A percentile compares a stretch with the other conserved stretches of the same genome.
phyloP scores from a whole-genome alignment of 2,329 filamentous ascomycete species.

The Cephalotrichum gorgonifer region DNA sequence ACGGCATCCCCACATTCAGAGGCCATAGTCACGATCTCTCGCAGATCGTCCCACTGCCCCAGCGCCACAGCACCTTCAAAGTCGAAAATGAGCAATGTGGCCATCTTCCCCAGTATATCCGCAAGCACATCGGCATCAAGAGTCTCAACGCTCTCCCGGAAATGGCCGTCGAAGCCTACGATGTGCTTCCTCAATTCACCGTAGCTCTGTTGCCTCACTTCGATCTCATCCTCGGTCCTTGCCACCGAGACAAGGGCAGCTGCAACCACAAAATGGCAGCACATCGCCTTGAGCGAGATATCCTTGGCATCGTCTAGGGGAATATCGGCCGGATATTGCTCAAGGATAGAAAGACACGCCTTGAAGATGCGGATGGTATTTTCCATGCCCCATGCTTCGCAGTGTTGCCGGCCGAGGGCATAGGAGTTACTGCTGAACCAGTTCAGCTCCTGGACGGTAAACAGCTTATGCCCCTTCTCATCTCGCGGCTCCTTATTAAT shows the following conservation, averaged over 20 bases:
- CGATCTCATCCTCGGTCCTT: constrained; percentile 36
- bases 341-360: constrained; percentile 41
- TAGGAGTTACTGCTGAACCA: constrained; percentile 82
- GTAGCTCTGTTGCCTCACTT: constrained; percentile 50
- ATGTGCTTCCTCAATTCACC: constrained; percentile 50
- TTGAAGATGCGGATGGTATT: constrained; percentile 46
- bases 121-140: background rate
- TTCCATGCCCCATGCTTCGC: constrained; percentile 40
- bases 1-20: constrained; percentile 29
- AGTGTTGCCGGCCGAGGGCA: constrained; percentile 59
- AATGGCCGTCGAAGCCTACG: constrained; percentile 38
- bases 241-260: constrained; percentile 41
- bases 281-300: constrained; percentile 48
- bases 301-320: constrained; percentile 30
- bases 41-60: constrained; percentile 56
- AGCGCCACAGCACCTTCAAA: constrained; percentile 65
- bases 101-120: constrained; percentile 52
- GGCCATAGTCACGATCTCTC: constrained; percentile 45
- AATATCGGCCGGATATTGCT: constrained; percentile 37
- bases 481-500: constrained; percentile 26
- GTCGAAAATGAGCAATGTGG: constrained; percentile 62
- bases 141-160: background rate
- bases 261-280: constrained; percentile 60
- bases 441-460: constrained; percentile 57
- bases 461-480: constrained; percentile 33